phyloP scores from a whole-genome alignment of 2,329 filamentous ascomycete species.

The Coniochaeta hoffmannii region DNA sequence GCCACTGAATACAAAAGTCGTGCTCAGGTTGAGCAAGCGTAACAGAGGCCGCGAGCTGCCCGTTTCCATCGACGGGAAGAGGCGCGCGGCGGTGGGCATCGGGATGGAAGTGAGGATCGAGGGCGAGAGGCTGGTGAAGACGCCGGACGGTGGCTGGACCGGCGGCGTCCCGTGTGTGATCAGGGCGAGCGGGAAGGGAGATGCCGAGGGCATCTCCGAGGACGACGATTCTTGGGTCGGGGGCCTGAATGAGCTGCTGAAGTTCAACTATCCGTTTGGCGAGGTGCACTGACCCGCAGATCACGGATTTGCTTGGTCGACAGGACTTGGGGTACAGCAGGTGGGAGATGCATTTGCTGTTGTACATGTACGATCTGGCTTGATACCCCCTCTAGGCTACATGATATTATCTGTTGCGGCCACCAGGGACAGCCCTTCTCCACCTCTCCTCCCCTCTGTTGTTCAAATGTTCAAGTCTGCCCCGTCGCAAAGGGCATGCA shows the following conservation, averaged over 20 bases:
- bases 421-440: neutral
- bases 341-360: neutral
- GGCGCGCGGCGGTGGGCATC: conserved; percentile 59
- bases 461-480: too few species aligned
- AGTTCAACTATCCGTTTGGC: conserved; percentile 97
- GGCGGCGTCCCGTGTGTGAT: conserved; percentile 92
- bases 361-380: neutral
- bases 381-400: neutral
- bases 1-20: conserved; percentile 77
- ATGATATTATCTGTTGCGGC: neutral
- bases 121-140: conserved; percentile 66
- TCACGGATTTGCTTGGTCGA: neutral
- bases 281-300: conserved; percentile 30
- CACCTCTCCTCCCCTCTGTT: neutral
- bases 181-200: conserved; percentile 43
- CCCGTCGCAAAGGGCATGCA: neutral
- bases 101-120: conserved; percentile 84
- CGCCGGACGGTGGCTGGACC: conserved; percentile 40
- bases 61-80: conserved; percentile 71
- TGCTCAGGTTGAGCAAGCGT: conserved; percentile 71
- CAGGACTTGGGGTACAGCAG: too few species aligned
- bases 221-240: conserved; percentile 95
- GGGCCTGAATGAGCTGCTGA: conserved; percentile 83
- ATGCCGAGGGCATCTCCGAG: conserved; percentile 34
- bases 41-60: conserved; percentile 71